Percentiles rank a stretch among this genome's conserved stretches.
phyloP scores from a whole-genome alignment of 495 filamentous ascomycete species.

The Neurospora sublineolata region DNA sequence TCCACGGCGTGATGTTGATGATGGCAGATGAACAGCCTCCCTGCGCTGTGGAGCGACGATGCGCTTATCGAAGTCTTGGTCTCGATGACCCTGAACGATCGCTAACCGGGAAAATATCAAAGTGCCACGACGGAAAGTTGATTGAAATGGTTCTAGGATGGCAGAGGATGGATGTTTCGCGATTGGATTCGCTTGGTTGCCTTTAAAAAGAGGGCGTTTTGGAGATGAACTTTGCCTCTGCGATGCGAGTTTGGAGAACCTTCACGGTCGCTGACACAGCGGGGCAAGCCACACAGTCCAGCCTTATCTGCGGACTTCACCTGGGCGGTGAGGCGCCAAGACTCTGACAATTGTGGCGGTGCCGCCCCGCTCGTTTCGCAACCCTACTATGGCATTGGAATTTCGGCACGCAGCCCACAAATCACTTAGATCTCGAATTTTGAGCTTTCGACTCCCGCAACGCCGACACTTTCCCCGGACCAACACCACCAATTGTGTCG shows the following conservation, averaged over 20 bases:
- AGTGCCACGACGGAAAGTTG: neutral
- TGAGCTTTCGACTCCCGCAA: constrained; percentile 21
- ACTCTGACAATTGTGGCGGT: constrained; percentile 10
- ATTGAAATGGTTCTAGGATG: neutral
- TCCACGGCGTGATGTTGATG: neutral
- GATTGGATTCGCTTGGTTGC: neutral
- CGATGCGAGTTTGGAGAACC: neutral
- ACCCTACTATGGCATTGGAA: constrained; percentile 23
- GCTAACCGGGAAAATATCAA: neutral
- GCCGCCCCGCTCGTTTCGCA: constrained; percentile 19
- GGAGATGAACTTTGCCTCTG: neutral
- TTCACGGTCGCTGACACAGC: neutral
- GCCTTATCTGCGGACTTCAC: neutral
- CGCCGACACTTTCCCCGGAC: constrained; percentile 24
- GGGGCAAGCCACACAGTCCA: neutral
- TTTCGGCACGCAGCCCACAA: constrained; percentile 26
- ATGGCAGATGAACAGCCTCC: neutral
- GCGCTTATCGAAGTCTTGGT: neutral
- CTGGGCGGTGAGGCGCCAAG: neutral
- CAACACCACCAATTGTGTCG: constrained; percentile 35
- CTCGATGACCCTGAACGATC: neutral
- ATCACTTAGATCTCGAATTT: constrained; percentile 25
- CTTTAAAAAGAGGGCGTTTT: neutral
- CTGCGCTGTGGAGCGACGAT: neutral
- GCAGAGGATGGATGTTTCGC: neutral